These are phyloP conservation scores for Boechera stricta DNA, from an alignment of 345 rosid species.

Conservation along the genomic window DNA sequence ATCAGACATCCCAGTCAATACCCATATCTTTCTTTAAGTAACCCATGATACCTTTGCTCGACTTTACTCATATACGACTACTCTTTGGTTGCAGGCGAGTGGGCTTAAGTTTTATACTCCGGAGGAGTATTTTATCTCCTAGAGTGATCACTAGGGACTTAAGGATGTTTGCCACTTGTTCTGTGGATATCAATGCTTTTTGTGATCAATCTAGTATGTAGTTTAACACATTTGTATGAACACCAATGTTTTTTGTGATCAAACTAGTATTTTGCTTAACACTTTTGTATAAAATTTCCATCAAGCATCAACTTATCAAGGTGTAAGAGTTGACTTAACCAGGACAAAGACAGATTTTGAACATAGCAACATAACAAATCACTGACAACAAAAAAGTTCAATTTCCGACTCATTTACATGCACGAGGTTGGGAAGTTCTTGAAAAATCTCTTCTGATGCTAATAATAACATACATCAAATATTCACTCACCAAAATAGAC, in stretches of 20 bases:
- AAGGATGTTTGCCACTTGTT: too few species aligned
- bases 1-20: conserved; percentile 4
- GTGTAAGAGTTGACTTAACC: not conserved
- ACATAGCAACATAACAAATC: conserved; percentile 7
- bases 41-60: not conserved
- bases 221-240: too few species aligned
- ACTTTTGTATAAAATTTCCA: too few species aligned
- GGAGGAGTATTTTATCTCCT: conserved; percentile 68
- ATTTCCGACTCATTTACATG: not conserved
- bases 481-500: not conserved
- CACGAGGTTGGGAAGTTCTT: not conserved
- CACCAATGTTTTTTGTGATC: too few species aligned
- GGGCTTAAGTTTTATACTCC: conserved; percentile 78
- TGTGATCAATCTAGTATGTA: too few species aligned
- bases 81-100: conserved; percentile 58
- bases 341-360: not conserved
- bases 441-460: conserved; percentile 13
- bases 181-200: too few species aligned
- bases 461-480: not conserved
- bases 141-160: conserved; percentile 25
- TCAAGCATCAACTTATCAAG: not conserved
- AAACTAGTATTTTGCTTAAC: too few species aligned
- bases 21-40: not conserved
- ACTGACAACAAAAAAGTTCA: conserved; percentile 13
- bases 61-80: conserved; percentile 15